Base-by-base conservation (phyloP, 495 filamentous ascomycete species). In the Penicillium subrubescens region DNA sequence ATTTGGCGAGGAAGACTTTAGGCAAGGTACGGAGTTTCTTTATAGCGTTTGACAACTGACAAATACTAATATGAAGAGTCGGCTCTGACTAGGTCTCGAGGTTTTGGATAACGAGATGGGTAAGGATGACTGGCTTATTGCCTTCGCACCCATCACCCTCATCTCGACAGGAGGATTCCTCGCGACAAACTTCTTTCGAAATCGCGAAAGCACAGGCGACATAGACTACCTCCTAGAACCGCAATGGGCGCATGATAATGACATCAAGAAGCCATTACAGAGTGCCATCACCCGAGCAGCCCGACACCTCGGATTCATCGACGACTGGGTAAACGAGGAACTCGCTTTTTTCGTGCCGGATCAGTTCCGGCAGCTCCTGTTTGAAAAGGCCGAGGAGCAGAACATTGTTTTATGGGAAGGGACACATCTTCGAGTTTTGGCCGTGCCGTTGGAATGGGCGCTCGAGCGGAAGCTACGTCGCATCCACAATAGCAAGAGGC, bases 101-200 rank as follows among this genome's bases (percentile, higher is more conserved):
- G 70, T 58, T 6, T 65, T 76, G 8, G 75, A 77, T 46, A 29
- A 37, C 12, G 69, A 69, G 39, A 74, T 77, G 68, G 67, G 71
- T 27, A 52, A 50, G 6, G 58, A 69, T 61, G 57, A 61, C 29
- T 71, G 72, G 71, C 65, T 76, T 23, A 46, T 67, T 12, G 73
- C 75, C 7, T 77, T 77, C 59, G 75, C 71, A 0, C 75, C 75
- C 3, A 77, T 77, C 44, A 65, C 52, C n/a, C 31, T 77, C 5
- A 65, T 77, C 53, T 41, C 65, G 5, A 67, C 75, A 0, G 72
- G 75, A 0, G 73, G 75, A 0, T 77, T 76, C 50, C 65, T 77
- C 12, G 73, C 73, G 1, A 67, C 72, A 4, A 63, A 62, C 3
- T 70, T 67, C 46, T 63, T 76, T 34, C 62, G 67, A 11, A 73